A percentile compares a stretch with the other conserved stretches of the same genome.
Evolutionary conservation across 306 rosid genomes (phyloP).

Genomic region (Benincasa hispida): DNA sequence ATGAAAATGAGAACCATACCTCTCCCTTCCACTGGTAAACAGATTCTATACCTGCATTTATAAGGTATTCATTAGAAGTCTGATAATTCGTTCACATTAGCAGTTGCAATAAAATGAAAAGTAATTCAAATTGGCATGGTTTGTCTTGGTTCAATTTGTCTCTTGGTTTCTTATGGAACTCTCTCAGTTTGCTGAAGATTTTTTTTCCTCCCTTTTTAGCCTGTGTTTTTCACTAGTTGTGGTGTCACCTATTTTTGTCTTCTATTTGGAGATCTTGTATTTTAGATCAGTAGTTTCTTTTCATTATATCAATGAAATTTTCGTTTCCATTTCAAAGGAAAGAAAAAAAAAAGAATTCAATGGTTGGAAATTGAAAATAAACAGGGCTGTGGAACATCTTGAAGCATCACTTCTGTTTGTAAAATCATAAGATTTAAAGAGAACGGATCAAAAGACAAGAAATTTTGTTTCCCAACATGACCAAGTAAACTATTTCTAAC

Average conservation of each 20-base stretch:
- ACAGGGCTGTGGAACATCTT: not conserved
- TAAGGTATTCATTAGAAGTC: constrained; percentile 6
- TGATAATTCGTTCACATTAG: not conserved
- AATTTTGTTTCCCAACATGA: not conserved
- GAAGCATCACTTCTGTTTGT: not conserved
- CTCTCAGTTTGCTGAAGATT: no score
- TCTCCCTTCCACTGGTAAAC: constrained; percentile 87
- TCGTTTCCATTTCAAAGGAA: no score
- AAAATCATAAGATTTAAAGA: not conserved
- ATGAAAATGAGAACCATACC: constrained; percentile 31
- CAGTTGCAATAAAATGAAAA: not conserved
- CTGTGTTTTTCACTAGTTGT: no score
- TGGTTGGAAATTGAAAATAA: not conserved
- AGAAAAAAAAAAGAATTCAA: not conserved
- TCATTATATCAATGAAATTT: no score
- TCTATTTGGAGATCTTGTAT: no score
- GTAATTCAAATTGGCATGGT: no score
- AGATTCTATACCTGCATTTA: constrained; percentile 62
- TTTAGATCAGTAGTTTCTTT: no score
- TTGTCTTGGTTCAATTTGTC: no score
- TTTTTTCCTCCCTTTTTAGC: no score
- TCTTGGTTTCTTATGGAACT: no score
- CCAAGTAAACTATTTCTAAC: not conserved
- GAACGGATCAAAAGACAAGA: not conserved
- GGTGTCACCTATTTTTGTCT: no score